These are phyloP conservation scores for Umbelopsis sp. DNA, from an alignment of 192 early-diverging fungal species.

Conservation along the genomic window DNA sequence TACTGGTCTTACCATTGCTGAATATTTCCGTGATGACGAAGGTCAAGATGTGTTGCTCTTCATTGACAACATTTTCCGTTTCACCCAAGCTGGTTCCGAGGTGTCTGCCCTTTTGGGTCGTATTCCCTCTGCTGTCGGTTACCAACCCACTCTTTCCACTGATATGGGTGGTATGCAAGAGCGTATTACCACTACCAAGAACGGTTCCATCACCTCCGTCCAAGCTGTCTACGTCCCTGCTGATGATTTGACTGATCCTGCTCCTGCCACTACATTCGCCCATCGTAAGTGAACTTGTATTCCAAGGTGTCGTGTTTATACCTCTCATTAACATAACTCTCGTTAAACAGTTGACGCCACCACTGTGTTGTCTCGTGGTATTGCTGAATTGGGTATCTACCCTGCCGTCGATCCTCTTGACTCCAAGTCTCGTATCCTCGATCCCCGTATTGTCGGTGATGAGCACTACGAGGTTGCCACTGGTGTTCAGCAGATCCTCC, in stretches of 20 bases:
- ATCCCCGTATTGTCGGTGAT: slow-evolving; percentile 95
- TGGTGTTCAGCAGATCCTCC: slow-evolving; percentile 93
- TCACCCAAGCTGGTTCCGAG: slow-evolving; percentile 99
- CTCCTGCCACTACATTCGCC: slow-evolving; percentile 97
- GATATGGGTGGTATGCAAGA: slow-evolving; percentile 99
- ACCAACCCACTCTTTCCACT: slow-evolving; percentile 96
- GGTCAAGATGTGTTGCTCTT: slow-evolving; percentile 98
- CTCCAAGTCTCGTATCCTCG: slow-evolving; percentile 98
- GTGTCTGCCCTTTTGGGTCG: slow-evolving; percentile 97
- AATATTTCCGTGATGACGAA: slow-evolving; percentile 99
- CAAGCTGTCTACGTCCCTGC: slow-evolving; percentile 98
- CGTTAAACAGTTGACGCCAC: slow-evolving; percentile 78
- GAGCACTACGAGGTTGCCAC: slow-evolving; percentile 96
- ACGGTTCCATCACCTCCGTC: slow-evolving; percentile 98
- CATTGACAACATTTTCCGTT: slow-evolving; percentile 99
- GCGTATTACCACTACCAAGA: slow-evolving; percentile 99
- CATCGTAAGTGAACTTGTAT: slow-evolving; percentile 52
- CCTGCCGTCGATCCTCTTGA: slow-evolving; percentile 94
- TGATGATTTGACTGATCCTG: slow-evolving; percentile 98
- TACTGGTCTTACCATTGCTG: slow-evolving; percentile 96
- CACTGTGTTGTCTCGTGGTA: slow-evolving; percentile 96
- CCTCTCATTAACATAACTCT: background rate
- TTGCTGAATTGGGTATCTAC: slow-evolving; percentile 99
- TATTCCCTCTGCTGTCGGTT: slow-evolving; percentile 99
- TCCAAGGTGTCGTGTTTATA: background rate